Conservation (phyloP, 2,329 filamentous ascomycete species). For the Domatiomyces globalis region DNA sequence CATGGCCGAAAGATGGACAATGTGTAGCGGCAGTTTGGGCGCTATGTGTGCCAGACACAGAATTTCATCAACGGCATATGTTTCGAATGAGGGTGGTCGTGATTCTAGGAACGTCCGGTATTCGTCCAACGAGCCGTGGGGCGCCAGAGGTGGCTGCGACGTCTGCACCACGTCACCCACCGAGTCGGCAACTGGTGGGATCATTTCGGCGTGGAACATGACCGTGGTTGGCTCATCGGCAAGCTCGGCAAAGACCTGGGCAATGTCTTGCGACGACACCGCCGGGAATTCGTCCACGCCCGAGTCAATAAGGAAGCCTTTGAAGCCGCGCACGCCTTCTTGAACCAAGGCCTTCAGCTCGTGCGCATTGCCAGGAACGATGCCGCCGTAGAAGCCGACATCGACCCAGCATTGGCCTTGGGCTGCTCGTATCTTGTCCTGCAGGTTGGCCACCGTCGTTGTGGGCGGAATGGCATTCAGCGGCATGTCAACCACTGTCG, state of each 20-base stretch:
- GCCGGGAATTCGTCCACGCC: conserved; percentile 94
- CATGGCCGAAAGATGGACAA: conserved; percentile 83
- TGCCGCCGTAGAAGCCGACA: conserved; percentile 93
- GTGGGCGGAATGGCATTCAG: conserved; percentile 94
- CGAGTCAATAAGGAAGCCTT: conserved; percentile 93
- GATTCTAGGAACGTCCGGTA: conserved; percentile 90
- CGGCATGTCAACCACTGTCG: conserved; percentile 95
- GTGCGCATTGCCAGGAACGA: conserved; percentile 74
- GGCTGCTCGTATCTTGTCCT: conserved; percentile 74
- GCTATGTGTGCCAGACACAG: conserved; percentile 66
- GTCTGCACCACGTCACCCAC: conserved; percentile 63
- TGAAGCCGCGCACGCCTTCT: conserved; percentile 84
- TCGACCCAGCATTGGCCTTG: conserved; percentile 91
- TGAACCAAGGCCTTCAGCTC: conserved; percentile 70
- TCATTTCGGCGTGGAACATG: conserved; percentile 99
- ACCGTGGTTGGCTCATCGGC: conserved; percentile 73
- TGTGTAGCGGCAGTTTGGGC: conserved; percentile 72
- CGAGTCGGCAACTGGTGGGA: conserved; percentile 68
- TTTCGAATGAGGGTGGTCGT: conserved; percentile 78
- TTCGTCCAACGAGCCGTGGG: conserved; percentile 55
- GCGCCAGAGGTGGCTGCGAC: conserved; percentile 54
- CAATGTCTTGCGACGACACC: conserved; percentile 65
- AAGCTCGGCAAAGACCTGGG: conserved; percentile 64
- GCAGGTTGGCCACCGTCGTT: conserved; percentile 67
- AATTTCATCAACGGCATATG: conserved; percentile 77